These are phyloP conservation scores for Claviceps capensis DNA, from an alignment of 2,329 filamentous ascomycete species.

Conservation along the genomic window DNA sequence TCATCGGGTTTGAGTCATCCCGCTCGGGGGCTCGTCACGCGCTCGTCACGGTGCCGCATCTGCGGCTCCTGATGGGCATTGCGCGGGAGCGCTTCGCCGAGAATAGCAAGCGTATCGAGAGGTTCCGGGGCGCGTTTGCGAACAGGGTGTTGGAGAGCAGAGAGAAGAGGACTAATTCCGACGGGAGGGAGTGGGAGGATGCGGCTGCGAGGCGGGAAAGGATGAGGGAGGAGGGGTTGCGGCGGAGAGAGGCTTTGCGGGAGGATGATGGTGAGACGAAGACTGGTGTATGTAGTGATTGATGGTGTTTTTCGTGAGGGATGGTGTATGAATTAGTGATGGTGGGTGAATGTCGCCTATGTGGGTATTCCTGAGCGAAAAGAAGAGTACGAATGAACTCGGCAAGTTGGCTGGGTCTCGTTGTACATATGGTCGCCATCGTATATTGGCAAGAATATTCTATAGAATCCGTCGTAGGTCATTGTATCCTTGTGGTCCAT, in stretches of 20 bases:
- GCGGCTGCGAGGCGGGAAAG: constrained; percentile 35
- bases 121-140: constrained; percentile 43
- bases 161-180: constrained; percentile 15
- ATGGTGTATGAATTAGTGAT: too few species aligned
- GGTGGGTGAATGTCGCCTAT: too few species aligned
- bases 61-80: constrained; percentile 52
- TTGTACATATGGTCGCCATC: too few species aligned
- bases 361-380: too few species aligned
- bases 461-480: too few species aligned
- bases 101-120: constrained; percentile 52
- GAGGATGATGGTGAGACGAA: constrained; percentile 4
- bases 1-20: constrained; percentile 46
- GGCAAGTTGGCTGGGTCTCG: too few species aligned
- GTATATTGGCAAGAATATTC: too few species aligned
- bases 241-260: constrained; percentile 31
- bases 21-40: constrained; percentile 22
- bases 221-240: constrained; percentile 45
- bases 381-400: too few species aligned
- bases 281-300: too few species aligned
- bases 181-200: constrained; percentile 41
- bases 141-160: constrained; percentile 14
- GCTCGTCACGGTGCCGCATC: constrained; percentile 52
- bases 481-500: too few species aligned
- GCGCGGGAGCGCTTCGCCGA: constrained; percentile 62
- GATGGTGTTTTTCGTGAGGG: too few species aligned